phyloP scores from a whole-genome alignment of 2,329 filamentous ascomycete species.

The Trichophyton simii region DNA sequence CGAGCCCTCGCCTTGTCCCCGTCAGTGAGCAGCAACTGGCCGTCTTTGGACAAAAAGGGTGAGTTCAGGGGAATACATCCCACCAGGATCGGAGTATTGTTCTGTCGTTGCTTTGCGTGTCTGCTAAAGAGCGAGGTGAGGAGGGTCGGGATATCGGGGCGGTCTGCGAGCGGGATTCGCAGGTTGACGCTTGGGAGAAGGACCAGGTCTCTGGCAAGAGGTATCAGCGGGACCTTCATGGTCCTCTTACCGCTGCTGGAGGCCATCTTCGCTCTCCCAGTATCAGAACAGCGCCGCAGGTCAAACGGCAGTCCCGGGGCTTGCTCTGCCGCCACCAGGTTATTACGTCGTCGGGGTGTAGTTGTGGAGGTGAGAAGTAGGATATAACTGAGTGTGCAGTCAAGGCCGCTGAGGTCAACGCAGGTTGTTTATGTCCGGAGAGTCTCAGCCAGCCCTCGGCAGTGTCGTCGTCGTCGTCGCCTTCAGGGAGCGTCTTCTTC shows the following conservation, averaged over 20 bases:
- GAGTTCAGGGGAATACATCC: conserved; percentile 79
- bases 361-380: neutral
- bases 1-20: conserved; percentile 41
- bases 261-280: neutral
- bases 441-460: neutral
- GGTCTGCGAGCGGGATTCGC: conserved; percentile 69
- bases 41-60: conserved; percentile 58
- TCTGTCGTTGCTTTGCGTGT: conserved; percentile 46
- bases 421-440: neutral
- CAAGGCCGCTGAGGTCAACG: neutral
- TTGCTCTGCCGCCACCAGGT: neutral
- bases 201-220: conserved; percentile 66
- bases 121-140: conserved; percentile 74
- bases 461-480: neutral
- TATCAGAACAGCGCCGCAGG: neutral
- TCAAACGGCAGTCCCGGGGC: neutral
- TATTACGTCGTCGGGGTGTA: neutral
- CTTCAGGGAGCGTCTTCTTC: neutral
- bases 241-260: conserved; percentile 6
- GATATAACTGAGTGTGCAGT: neutral
- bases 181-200: conserved; percentile 76
- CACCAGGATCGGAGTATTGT: conserved; percentile 59
- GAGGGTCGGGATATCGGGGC: conserved; percentile 77
- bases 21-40: conserved; percentile 61
- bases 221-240: conserved; percentile 58